Evolutionary conservation across 2,329 filamentous ascomycete genomes (phyloP).

Genomic region (Fusarium beomiforme): DNA sequence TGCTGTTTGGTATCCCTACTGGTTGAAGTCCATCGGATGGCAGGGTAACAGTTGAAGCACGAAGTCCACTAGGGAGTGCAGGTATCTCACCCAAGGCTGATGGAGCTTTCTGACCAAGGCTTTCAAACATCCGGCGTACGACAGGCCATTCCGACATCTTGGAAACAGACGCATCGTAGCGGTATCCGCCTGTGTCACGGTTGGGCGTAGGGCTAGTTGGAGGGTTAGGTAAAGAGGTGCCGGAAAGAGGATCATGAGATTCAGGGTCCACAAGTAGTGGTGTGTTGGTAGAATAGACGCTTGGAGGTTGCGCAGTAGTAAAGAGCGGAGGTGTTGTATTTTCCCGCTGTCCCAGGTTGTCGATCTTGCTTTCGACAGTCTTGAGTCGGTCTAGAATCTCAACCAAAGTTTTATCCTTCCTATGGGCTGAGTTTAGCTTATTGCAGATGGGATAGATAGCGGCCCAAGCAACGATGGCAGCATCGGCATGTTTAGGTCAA

Average conservation of each 20-base stretch:
- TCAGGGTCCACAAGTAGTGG: conserved; percentile 38
- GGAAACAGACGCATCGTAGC: conserved; percentile 42
- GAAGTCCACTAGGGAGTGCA: conserved; percentile 34
- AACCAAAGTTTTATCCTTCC: conserved; percentile 70
- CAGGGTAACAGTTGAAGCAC: conserved; percentile 31
- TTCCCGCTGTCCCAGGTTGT: conserved; percentile 49
- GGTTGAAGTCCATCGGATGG: conserved; percentile 39
- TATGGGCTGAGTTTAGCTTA: conserved; percentile 44
- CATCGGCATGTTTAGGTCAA: conserved; percentile 4
- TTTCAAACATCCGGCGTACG: conserved; percentile 41
- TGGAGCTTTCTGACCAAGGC: conserved; percentile 37
- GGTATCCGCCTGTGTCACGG: conserved; percentile 38
- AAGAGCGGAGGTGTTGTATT: conserved; percentile 31
- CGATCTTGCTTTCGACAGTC: conserved; percentile 65
- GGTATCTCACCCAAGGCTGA: conserved; percentile 31
- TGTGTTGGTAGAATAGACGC: conserved; percentile 32
- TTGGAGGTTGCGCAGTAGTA: conserved; percentile 32
- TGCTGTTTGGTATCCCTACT: conserved; percentile 26
- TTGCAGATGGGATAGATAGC: not conserved
- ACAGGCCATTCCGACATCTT: conserved; percentile 42
- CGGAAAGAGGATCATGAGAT: conserved; percentile 32
- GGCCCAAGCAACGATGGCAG: conserved; percentile 11
- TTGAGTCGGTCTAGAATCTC: conserved; percentile 68
- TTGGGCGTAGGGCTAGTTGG: conserved; percentile 31
- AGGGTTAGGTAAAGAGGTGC: conserved; percentile 28